Conservation (phyloP, 2,329 filamentous ascomycete species). For the Pyrenochaeta sp. region DNA sequence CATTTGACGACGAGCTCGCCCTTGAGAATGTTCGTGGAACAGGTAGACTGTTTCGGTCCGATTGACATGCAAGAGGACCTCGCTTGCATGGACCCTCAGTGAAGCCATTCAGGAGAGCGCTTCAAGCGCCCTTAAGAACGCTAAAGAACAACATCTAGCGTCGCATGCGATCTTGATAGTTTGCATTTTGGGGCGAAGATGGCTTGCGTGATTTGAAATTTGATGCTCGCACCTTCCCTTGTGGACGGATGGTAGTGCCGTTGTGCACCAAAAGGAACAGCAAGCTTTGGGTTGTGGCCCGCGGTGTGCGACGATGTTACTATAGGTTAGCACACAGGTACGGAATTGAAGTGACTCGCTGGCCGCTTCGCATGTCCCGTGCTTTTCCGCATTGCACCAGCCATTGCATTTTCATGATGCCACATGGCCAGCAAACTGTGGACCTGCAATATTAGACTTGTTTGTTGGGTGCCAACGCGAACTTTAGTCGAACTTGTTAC, state of each 20-base stretch:
- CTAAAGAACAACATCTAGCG: constrained; percentile 9
- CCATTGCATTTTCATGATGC: constrained; percentile 5
- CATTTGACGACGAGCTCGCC: neutral
- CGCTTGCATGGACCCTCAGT: constrained; percentile 7
- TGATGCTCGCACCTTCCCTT: constrained; percentile 13
- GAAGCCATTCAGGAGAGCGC: constrained; percentile 21
- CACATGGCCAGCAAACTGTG: constrained; percentile 5
- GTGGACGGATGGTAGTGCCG: constrained; percentile 14
- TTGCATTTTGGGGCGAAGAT: constrained; percentile 11
- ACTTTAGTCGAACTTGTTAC: neutral
- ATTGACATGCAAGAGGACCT: constrained; percentile 6
- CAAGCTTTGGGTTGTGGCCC: constrained; percentile 5
- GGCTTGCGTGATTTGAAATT: constrained; percentile 8
- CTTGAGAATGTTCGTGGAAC: neutral
- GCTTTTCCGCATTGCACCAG: constrained; percentile 9
- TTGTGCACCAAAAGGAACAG: constrained; percentile 6
- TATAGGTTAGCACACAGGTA: constrained; percentile 18
- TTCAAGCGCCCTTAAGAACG: constrained; percentile 18
- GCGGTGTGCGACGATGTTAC: constrained; percentile 8
- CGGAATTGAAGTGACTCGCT: constrained; percentile 8
- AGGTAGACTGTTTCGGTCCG: constrained; percentile 6
- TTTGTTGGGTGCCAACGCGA: neutral
- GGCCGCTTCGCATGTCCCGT: constrained; percentile 2
- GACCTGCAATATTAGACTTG: constrained; percentile 1
- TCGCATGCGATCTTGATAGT: constrained; percentile 7